A percentile compares a stretch with the other conserved stretches of the same genome.
Evolutionary conservation across 768 basidiomycete genomes (phyloP).

Genomic region (Xanthoconium stramineum): DNA sequence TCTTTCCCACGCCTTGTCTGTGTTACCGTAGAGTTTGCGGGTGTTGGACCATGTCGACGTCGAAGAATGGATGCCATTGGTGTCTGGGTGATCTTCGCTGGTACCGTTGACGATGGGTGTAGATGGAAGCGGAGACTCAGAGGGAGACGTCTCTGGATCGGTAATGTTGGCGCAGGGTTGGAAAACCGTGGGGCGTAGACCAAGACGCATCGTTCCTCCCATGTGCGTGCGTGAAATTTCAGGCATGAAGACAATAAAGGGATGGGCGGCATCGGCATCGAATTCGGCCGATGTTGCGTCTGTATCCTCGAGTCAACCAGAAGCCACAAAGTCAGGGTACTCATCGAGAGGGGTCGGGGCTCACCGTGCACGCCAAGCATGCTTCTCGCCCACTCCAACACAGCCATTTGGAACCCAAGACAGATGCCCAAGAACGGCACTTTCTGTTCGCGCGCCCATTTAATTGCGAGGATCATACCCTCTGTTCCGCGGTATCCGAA

Average conservation of each 20-base stretch:
- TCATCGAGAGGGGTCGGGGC: constrained; percentile 13
- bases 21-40: constrained; percentile 80
- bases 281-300: constrained; percentile 90
- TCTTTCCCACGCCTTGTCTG: constrained; percentile 86
- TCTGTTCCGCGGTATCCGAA: constrained; percentile 93
- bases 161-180: constrained; percentile 37
- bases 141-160: constrained; percentile 13
- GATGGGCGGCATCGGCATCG: constrained; percentile 53
- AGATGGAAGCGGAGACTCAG: constrained; percentile 6
- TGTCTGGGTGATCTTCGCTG: neutral
- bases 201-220: constrained; percentile 99
- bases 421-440: constrained; percentile 96
- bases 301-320: constrained; percentile 28
- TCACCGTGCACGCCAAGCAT: constrained; percentile 69
- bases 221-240: constrained; percentile 97
- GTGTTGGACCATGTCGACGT: constrained; percentile 70
- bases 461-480: constrained; percentile 98
- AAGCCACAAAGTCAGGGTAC: neutral
- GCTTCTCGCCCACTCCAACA: constrained; percentile 90
- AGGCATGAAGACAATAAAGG: constrained; percentile 95
- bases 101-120: constrained; percentile 6
- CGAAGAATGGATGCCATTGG: constrained; percentile 17
- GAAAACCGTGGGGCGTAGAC: constrained; percentile 94
- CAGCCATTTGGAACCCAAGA: constrained; percentile 95
- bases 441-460: constrained; percentile 93